Base-by-base conservation (phyloP, 2,329 filamentous ascomycete species). In the Aspergillus sp. region DNA sequence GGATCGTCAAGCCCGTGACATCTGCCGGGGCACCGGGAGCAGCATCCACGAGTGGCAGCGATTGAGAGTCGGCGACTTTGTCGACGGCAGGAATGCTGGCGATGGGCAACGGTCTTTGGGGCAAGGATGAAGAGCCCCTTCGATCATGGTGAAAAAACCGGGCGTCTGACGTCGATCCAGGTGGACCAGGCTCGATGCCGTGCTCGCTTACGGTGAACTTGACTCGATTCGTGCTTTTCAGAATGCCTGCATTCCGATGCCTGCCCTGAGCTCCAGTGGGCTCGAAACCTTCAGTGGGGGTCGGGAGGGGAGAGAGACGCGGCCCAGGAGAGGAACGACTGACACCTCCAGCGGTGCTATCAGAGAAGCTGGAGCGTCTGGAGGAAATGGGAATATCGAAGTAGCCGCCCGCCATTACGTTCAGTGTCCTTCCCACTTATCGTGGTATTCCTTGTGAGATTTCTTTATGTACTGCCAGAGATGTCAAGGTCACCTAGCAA, bases 191-290 rank as follows among this genome's bases (percentile, higher is more conserved):
- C 38, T 47, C 44, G 33, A 43, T 36, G 37, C 57, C 55, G 32
- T 51, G 47, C 41, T 58, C 53, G 36, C 52, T 55, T 37, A 56
- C 53, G 11, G 56, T 62, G 46, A 61, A 61, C 39, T 65, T 61
- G 46, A 64, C 53, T 42, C 59, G 60, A 59, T 66, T 67, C 47
- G 64, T 49, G 50, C 40, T 56, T 43, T 58, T 62, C 35, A 59
- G 56, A 60, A 64, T 65, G 47, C 62, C 58, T 54, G 58, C 64
- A 67, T 67, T 67, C 64, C 59, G 54, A 50, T 57, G 48, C 52
- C 46, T 64, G 51, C 51, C 52, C 54, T 60, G 64, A 49, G 56
- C 54, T 40, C 48, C 57, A 42, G 43, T 53, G 34, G 54, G 44
- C 40, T 57, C 57, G 38, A 42, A 39, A 37, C 53, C 52, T 37